Conservation (phyloP, 1,284 basidiomycete species). For the Rhodotorula sp. region DNA sequence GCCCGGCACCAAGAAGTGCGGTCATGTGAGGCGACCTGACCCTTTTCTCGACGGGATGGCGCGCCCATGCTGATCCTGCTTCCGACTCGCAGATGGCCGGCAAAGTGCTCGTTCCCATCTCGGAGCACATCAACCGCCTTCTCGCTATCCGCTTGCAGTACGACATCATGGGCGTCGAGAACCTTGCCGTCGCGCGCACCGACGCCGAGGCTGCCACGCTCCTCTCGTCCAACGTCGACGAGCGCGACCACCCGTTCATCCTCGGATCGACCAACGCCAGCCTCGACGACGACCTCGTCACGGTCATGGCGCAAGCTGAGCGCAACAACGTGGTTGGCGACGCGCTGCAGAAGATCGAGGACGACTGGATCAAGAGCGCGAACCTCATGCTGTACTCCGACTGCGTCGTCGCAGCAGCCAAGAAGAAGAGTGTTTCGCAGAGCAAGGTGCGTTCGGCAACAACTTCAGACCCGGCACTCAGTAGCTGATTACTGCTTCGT, state of each 20-base stretch:
- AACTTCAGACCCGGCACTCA: not conserved
- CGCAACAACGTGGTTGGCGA: slow-evolving; percentile 73
- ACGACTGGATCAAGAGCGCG: slow-evolving; percentile 77
- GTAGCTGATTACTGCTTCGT: too few species aligned
- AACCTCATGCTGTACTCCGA: slow-evolving; percentile 77
- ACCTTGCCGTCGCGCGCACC: slow-evolving; percentile 72
- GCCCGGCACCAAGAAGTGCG: slow-evolving; percentile 66
- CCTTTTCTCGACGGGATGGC: not conserved
- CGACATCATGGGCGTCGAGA: slow-evolving; percentile 76
- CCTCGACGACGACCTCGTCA: slow-evolving; percentile 66
- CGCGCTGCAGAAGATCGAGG: slow-evolving; percentile 81
- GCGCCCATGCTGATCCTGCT: slow-evolving; percentile 5
- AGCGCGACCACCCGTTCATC: slow-evolving; percentile 94
- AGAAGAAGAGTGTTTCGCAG: slow-evolving; percentile 60
- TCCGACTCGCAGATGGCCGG: slow-evolving; percentile 62
- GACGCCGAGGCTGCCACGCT: slow-evolving; percentile 91
- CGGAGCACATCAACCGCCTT: slow-evolving; percentile 76
- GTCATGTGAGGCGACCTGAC: slow-evolving; percentile 42
- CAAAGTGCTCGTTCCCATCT: slow-evolving; percentile 67
- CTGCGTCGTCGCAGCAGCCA: slow-evolving; percentile 71
- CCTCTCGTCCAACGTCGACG: slow-evolving; percentile 94
- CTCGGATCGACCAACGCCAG: slow-evolving; percentile 81
- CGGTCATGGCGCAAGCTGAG: slow-evolving; percentile 82
- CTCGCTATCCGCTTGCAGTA: slow-evolving; percentile 75
- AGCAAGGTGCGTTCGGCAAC: slow-evolving; percentile 38